A percentile compares a stretch with the other conserved stretches of the same genome.
Evolutionary conservation across 1,284 basidiomycete genomes (phyloP).

Genomic region (Sporisorium reilianum): DNA sequence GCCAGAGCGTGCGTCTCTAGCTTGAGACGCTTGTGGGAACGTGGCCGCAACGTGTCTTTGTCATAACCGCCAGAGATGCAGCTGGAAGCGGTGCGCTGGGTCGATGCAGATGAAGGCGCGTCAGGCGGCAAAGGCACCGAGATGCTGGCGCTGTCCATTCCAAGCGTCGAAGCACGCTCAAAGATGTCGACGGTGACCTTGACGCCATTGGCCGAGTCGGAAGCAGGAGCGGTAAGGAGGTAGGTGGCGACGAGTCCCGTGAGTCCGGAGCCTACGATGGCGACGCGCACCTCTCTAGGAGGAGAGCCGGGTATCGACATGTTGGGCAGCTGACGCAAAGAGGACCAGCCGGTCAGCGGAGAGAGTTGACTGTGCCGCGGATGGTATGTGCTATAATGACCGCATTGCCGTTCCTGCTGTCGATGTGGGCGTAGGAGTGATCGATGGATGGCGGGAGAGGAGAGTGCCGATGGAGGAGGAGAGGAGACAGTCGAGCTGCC

Average conservation of each 20-base stretch:
- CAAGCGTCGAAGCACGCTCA: conserved; percentile 56
- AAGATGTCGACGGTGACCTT: conserved; percentile 52
- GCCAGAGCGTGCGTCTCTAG: neutral
- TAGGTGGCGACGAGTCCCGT: conserved; percentile 87
- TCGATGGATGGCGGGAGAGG: neutral
- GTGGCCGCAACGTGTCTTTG: neutral
- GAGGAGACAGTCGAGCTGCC: neutral
- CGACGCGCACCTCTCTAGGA: conserved; percentile 71
- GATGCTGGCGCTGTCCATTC: conserved; percentile 66
- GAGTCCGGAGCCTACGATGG: conserved; percentile 89
- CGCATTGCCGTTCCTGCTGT: neutral
- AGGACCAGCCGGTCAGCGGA: neutral
- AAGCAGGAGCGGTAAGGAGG: conserved; percentile 76
- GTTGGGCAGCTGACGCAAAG: neutral
- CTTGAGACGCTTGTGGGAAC: conserved; percentile 16
- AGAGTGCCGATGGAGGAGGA: neutral
- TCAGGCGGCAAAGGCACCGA: conserved; percentile 35
- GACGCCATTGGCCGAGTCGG: neutral
- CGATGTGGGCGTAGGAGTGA: neutral
- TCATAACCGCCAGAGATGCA: neutral
- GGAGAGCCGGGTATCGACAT: conserved; percentile 7
- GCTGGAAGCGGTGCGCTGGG: neutral
- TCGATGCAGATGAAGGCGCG: neutral
- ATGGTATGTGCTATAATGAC: no score
- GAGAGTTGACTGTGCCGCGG: no score